Conservation (phyloP, 768 basidiomycete genomes). For the Lactifluus pinguis region DNA sequence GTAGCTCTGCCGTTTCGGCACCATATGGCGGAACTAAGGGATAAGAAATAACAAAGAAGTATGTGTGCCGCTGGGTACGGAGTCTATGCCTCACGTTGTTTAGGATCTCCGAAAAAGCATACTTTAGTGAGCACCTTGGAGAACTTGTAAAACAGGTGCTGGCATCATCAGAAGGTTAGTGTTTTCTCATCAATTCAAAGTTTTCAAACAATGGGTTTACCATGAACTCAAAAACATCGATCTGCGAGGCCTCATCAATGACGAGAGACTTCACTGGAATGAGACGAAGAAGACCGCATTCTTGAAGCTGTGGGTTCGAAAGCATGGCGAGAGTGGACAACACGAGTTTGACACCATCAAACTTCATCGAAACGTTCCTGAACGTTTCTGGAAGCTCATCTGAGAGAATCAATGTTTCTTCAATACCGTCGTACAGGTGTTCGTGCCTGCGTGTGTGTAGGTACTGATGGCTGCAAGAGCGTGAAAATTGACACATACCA, state of each 20-base stretch:
- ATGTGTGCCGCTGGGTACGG: too few relatives aligned
- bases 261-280: constrained; percentile 39
- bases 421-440: constrained; percentile 33
- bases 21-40: constrained; percentile 44
- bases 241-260: constrained; percentile 51
- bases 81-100: constrained; percentile 34
- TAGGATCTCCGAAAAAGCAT: constrained; percentile 47
- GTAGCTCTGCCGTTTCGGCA: constrained; percentile 31
- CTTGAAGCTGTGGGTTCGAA: constrained; percentile 35
- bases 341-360: constrained; percentile 30
- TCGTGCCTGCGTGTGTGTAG: constrained; percentile 36
- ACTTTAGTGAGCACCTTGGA: constrained; percentile 31
- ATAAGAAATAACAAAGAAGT: not conserved
- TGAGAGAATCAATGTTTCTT: constrained; percentile 30
- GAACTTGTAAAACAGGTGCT: constrained; percentile 40
- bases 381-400: constrained; percentile 31
- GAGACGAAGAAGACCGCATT: constrained; percentile 27
- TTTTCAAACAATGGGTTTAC: constrained; percentile 25
- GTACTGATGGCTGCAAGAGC: not conserved
- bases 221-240: constrained; percentile 40
- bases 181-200: not conserved
- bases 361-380: constrained; percentile 20
- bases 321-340: constrained; percentile 45
- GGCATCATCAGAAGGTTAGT: not conserved
- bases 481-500: constrained; percentile 20